Evolutionary conservation across 805 yeast species (phyloP).

Genomic region (Nematodospora valgi): DNA sequence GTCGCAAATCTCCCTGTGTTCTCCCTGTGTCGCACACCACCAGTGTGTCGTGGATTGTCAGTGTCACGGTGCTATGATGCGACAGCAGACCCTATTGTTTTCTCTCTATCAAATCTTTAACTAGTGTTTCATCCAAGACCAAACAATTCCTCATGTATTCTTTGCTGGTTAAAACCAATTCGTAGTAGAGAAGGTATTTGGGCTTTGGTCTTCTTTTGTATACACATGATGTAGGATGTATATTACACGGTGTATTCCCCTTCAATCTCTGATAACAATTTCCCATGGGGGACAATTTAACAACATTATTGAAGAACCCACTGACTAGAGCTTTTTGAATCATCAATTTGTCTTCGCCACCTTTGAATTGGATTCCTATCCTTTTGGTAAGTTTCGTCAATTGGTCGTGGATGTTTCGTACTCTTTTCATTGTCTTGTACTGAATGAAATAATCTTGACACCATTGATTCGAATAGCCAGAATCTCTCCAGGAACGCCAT

Average conservation of each 20-base stretch:
- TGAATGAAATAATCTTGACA: slow-evolving; percentile 82
- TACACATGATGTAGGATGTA: slow-evolving; percentile 85
- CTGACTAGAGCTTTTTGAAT: slow-evolving; percentile 57
- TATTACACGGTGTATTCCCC: slow-evolving; percentile 45
- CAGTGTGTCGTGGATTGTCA: no score
- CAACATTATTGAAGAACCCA: slow-evolving; percentile 69
- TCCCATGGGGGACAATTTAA: slow-evolving; percentile 57
- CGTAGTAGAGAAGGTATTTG: slow-evolving; percentile 72
- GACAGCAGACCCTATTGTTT: no score
- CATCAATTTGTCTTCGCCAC: slow-evolving; percentile 17
- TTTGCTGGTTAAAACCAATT: slow-evolving; percentile 76
- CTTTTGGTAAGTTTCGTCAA: slow-evolving; percentile 57
- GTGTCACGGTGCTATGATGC: no score
- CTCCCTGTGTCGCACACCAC: no score
- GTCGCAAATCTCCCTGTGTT: no score
- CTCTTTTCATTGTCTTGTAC: slow-evolving; percentile 65
- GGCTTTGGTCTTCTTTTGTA: slow-evolving; percentile 68
- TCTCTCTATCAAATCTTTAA: no score
- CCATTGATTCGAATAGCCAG: slow-evolving; percentile 72
- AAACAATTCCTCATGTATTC: slow-evolving; percentile 86
- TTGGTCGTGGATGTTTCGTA: slow-evolving; percentile 69
- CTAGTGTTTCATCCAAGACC: slow-evolving; percentile 52
- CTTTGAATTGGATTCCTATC: slow-evolving; percentile 38
- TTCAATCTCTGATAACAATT: slow-evolving; percentile 66
- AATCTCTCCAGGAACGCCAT: slow-evolving; percentile 72